Evolutionary conservation across 2,329 filamentous ascomycete genomes (phyloP).

Genomic region (Fonsecaea monophora): DNA sequence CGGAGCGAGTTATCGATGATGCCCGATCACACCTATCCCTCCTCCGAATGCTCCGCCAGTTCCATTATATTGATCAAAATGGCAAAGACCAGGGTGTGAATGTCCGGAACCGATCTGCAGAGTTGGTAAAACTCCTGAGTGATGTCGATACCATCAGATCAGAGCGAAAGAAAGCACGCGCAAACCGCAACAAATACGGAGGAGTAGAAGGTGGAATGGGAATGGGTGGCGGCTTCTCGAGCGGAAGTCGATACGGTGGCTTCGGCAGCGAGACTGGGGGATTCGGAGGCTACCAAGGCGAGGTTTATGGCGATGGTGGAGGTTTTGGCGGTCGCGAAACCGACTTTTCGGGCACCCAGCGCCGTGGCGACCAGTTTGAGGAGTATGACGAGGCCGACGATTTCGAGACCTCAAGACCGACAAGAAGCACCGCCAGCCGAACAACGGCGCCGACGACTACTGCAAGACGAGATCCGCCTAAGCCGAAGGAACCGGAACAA

Average conservation of each 20-base stretch:
- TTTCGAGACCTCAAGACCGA: slow-evolving; percentile 58
- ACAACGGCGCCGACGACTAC: slow-evolving; percentile 39
- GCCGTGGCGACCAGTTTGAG: slow-evolving; percentile 79
- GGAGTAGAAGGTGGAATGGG: slow-evolving; percentile 84
- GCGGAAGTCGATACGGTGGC: slow-evolving; percentile 76
- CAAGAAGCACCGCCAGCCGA: slow-evolving; percentile 30
- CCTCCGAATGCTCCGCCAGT: slow-evolving; percentile 97
- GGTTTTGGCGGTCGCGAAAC: slow-evolving; percentile 82
- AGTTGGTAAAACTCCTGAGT: slow-evolving; percentile 88
- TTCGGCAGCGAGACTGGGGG: slow-evolving; percentile 78
- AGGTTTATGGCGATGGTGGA: slow-evolving; percentile 93
- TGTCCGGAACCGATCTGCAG: slow-evolving; percentile 94
- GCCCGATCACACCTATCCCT: slow-evolving; percentile 93
- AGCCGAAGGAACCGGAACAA: slow-evolving; percentile 81
- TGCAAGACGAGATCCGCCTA: slow-evolving; percentile 58
- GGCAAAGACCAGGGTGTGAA: slow-evolving; percentile 99
- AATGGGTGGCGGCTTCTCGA: slow-evolving; percentile 62
- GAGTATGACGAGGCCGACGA: slow-evolving; percentile 98
- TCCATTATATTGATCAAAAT: slow-evolving; percentile 94
- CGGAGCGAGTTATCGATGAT: slow-evolving; percentile 95
- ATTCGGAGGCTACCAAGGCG: slow-evolving; percentile 68
- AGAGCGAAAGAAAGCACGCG: slow-evolving; percentile 83
- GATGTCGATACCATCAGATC: slow-evolving; percentile 66
- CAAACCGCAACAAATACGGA: slow-evolving; percentile 92
- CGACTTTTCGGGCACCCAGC: slow-evolving; percentile 71